A percentile compares a stretch with the other conserved stretches of the same genome.
phyloP scores from a whole-genome alignment of 75 land plant species.

The Picea glauca region DNA sequence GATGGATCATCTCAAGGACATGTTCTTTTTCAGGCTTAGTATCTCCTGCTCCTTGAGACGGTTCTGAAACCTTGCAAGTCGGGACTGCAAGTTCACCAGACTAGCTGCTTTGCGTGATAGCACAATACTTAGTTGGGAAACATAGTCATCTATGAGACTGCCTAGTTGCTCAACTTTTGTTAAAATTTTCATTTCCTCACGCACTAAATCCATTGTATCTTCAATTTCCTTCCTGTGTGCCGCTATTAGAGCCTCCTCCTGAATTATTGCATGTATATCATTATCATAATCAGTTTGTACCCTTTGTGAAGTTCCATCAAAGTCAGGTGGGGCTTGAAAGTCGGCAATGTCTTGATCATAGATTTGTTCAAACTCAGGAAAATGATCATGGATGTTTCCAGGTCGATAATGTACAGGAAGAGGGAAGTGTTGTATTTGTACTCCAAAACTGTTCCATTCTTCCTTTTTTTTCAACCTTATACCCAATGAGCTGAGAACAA shows the following conservation, averaged over 20 bases:
- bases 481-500: too few relatives aligned
- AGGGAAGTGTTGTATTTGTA: conserved; percentile 16
- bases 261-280: too few relatives aligned
- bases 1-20: background rate
- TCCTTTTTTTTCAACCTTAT: too few relatives aligned
- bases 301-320: conserved; percentile 32
- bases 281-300: too few relatives aligned
- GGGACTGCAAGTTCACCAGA: conserved; percentile 88
- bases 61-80: conserved; percentile 89
- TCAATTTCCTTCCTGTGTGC: too few relatives aligned
- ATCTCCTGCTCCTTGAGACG: conserved; percentile 92
- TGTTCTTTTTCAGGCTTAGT: conserved; percentile 53
- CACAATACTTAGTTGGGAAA: conserved; percentile 75
- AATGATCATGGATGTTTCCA: conserved; percentile 13
- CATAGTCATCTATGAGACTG: conserved; percentile 88
- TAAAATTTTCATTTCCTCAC: conserved; percentile 6
- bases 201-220: too few relatives aligned
- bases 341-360: conserved; percentile 26
- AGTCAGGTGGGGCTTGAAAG: conserved; percentile 21
- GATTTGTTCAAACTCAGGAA: conserved; percentile 50
- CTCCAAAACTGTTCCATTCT: too few relatives aligned
- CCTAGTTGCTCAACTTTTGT: conserved; percentile 97
- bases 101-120: conserved; percentile 95
- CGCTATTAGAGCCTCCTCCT: too few relatives aligned
- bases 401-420: conserved; percentile 16